Evolutionary conservation across 129 eudicot species (phyloP).

Genomic region (Centaurea solstitialis): DNA sequence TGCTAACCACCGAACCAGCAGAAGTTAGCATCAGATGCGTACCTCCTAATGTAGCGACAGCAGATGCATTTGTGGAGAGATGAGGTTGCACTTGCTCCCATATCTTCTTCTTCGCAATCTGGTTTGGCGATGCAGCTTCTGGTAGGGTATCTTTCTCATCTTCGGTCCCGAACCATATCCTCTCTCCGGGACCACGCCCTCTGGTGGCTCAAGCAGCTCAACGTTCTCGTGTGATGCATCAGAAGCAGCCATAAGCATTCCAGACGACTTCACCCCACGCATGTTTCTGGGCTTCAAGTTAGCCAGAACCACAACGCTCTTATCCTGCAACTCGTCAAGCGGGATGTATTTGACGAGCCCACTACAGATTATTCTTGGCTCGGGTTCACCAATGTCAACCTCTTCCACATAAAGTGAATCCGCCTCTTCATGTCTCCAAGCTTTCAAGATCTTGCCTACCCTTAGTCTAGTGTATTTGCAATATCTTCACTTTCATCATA

Average conservation of each 20-base stretch:
- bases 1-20: conserved; percentile 52
- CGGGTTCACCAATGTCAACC: conserved; percentile 83
- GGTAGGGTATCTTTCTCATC: conserved; percentile 75
- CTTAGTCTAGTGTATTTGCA: conserved; percentile 76
- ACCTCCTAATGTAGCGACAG: conserved; percentile 65
- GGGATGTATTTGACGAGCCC: conserved; percentile 89
- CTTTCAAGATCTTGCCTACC: conserved; percentile 72
- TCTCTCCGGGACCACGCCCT: conserved; percentile 67
- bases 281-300: conserved; percentile 94
- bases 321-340: conserved; percentile 64
- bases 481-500: conserved; percentile 45
- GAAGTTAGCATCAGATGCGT: conserved; percentile 69
- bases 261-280: conserved; percentile 92
- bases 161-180: conserved; percentile 90
- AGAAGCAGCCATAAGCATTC: conserved; percentile 99
- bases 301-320: conserved; percentile 78
- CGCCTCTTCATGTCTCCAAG: conserved; percentile 91
- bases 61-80: conserved; percentile 65
- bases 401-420: conserved; percentile 92
- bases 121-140: conserved; percentile 74
- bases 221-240: conserved; percentile 93
- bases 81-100: conserved; percentile 98
- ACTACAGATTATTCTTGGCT: conserved; percentile 85
- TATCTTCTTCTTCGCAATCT: conserved; percentile 93
- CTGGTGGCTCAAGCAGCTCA: conserved; percentile 90